Base-by-base conservation (phyloP, 2,329 filamentous ascomycete genomes). In the Fusarium sp. region DNA sequence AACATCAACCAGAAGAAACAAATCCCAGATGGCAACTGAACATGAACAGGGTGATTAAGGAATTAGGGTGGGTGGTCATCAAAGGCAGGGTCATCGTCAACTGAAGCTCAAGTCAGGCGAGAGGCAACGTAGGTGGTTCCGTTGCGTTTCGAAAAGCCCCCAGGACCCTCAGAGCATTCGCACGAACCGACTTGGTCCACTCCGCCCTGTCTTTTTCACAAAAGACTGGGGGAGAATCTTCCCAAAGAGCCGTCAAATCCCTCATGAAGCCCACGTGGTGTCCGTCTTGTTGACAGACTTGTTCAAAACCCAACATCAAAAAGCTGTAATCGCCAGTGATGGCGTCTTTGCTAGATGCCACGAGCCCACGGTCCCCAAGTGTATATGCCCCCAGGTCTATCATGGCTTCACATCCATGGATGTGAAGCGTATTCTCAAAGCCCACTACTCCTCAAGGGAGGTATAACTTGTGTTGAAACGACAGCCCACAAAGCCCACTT, bases 331-430 rank as follows among this genome's bases (percentile, higher is more conserved):
- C 73, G 76, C 71, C 74, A n/a, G 38, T 50, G 33, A 74, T 32
- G 52, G 56, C 70, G 65, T 58, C 37, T 70, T 65, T 73, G 59
- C 37, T 57, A 74, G 70, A 80, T 78, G 79, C 82, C 82, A 84
- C 82, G 76, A 84, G 82, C 82, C 82, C 82, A 80, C 82, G 79
- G 76, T 80, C 77, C 79, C 81, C 64, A 77, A 79, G 76, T 80
- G 78, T 73, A 84, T 79, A 85, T 87, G 86, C 87, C 88, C 87
- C 85, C 87, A 88, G 87, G 87, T 89, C 82, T 84, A 87, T 87
- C 85, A 83, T 80, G 83, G 84, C 83, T 84, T 83, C 82, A 70
- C 70, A 54, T 52, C 47, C 25, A n/a, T 54, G 47, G 6, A 63
- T 73, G 77, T 78, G 82, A 85, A 84, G 82, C 84, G 81, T 82